Base-by-base conservation (phyloP, 2,329 filamentous ascomycete genomes). In the Thyridium curvatum region DNA sequence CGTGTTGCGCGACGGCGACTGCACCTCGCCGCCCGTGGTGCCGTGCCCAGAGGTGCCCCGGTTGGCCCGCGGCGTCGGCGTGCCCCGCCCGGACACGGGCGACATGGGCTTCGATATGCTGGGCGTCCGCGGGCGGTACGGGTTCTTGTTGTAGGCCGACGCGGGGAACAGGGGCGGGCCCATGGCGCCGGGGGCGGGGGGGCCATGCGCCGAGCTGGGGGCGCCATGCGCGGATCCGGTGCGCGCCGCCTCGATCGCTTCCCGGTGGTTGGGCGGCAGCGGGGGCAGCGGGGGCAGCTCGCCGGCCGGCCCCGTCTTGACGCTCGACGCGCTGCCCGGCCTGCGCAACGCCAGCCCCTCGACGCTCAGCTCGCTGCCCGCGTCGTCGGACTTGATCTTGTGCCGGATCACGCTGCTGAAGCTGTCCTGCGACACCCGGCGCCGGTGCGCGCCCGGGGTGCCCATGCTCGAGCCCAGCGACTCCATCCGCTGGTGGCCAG, bases 91-190 rank as follows among this genome's bases (percentile, higher is more conserved):
- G 40, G 71, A 61, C 49, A 64, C 51, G 53, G 74, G 56, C 53
- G 72, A 66, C 46, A 59, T 48, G 15, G 68, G 55, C 52, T 63
- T 62, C 32, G 62, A 56, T 41, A 73, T 68, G 51, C 65, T 77
- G 33, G 82, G 82, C 1, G 83, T 86, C 36, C 69, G 69, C 12
- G 83, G 81, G 32, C 77, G 69, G 40, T 64, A 62, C 29, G 61
- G 55, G 8, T 60, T 49, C 42, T 64, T 53, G 35, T 62, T 62
- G 57, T 68, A 63, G 3, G 84, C 85, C 42, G 88, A 94, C 35
- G 89, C 87, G 26, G 90, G 87, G 51, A 86, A 73, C 32, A 79
- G 60, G n/a, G 91, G 91, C 35, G 91, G 91, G 3, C 84, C 88
- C 90, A 96, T 96, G 39, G 52, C 53, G 38, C 54, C 50, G 16